Conservation (phyloP, 805 yeast species). For the Suhomyces faveliae region DNA sequence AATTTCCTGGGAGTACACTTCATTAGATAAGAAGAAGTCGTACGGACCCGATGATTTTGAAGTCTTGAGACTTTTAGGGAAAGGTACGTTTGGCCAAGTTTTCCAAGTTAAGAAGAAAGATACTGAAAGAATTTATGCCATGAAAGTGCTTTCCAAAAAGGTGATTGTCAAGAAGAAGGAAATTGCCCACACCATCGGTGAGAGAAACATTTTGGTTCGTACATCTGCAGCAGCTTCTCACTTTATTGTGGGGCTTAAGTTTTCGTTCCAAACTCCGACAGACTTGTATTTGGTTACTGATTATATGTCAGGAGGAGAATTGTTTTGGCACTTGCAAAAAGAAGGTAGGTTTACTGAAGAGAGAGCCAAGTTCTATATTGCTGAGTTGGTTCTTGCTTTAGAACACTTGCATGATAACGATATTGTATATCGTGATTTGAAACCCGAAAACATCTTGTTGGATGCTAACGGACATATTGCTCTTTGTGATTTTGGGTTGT, state of each 20-base stretch:
- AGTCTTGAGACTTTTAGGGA: conserved; percentile 84
- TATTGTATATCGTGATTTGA: conserved; percentile 93
- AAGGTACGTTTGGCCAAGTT: conserved; percentile 97
- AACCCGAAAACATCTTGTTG: conserved; percentile 91
- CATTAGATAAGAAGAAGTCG: conserved; percentile 65
- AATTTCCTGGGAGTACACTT: conserved; percentile 67
- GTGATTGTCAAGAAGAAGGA: conserved; percentile 96
- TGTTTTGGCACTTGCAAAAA: conserved; percentile 94
- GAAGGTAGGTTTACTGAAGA: conserved; percentile 93
- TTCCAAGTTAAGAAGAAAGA: conserved; percentile 93
- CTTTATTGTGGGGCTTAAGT: conserved; percentile 94
- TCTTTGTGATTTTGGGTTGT: conserved; percentile 93
- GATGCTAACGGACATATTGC: conserved; percentile 98
- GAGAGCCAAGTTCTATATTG: conserved; percentile 94
- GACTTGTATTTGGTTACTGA: conserved; percentile 94
- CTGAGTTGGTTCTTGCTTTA: conserved; percentile 88
- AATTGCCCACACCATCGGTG: conserved; percentile 97
- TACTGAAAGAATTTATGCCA: conserved; percentile 88
- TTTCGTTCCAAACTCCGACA: conserved; percentile 92
- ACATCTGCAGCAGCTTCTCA: conserved; percentile 86
- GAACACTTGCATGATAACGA: conserved; percentile 95
- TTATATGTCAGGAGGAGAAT: conserved; percentile 97
- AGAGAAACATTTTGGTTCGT: conserved; percentile 88
- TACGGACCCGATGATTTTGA: conserved; percentile 96
- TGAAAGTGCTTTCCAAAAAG: conserved; percentile 94